phyloP scores from a whole-genome alignment of 2,329 filamentous ascomycete genomes.

The Neospermospora avenae region DNA sequence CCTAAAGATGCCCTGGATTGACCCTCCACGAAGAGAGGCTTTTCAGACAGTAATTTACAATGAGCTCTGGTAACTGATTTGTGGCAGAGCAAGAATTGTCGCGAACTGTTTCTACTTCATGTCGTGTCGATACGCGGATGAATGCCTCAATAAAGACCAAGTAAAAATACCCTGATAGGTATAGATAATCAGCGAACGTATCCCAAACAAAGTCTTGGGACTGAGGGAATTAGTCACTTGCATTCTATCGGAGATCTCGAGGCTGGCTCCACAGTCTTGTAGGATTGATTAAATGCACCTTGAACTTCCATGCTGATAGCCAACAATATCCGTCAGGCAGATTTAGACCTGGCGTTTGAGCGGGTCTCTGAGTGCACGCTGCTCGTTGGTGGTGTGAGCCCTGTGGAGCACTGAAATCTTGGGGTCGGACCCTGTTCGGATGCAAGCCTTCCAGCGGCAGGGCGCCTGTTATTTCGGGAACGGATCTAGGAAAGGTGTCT shows the following conservation, averaged over 20 bases:
- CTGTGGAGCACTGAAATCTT: background rate
- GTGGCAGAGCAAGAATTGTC: background rate
- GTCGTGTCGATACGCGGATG: background rate
- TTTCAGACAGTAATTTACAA: background rate
- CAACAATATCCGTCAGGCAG: background rate
- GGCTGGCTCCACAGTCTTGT: background rate
- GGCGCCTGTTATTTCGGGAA: background rate
- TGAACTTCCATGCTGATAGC: background rate
- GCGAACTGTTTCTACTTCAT: background rate
- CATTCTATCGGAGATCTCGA: background rate
- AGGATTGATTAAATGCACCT: background rate
- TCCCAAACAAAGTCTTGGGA: background rate
- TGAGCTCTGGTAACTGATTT: background rate
- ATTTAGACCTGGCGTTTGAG: background rate
- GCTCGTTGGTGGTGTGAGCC: background rate
- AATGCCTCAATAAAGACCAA: background rate
- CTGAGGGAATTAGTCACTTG: too few species aligned
- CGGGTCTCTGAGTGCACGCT: background rate
- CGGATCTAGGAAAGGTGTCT: background rate
- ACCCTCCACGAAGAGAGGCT: background rate
- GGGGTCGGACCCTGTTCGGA: background rate
- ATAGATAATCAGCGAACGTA: background rate
- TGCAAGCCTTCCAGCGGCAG: background rate
- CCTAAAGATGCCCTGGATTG: background rate
- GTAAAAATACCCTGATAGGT: background rate